Conservation (phyloP, 768 basidiomycete genomes). For the Melanogaster broomeanus region DNA sequence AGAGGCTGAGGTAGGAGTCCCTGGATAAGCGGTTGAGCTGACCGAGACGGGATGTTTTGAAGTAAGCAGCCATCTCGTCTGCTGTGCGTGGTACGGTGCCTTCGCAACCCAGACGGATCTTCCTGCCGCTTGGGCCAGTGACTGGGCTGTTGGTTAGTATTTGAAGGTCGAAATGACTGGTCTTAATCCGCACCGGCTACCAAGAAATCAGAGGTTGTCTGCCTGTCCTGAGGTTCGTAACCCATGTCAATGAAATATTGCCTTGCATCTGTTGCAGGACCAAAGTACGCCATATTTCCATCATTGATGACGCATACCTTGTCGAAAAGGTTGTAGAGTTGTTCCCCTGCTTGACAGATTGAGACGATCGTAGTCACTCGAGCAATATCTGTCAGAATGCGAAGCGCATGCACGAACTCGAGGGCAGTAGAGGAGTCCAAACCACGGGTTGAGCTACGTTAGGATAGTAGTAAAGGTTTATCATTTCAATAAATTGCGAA, state of each 20-base stretch:
- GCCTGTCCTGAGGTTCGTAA: constrained; percentile 52
- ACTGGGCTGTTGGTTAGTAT: constrained; percentile 39
- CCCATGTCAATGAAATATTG: constrained; percentile 60
- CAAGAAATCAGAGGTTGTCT: constrained; percentile 63
- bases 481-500: background rate
- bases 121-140: constrained; percentile 63
- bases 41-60: constrained; percentile 41
- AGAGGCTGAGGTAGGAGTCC: constrained; percentile 43
- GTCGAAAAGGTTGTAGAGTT: constrained; percentile 64
- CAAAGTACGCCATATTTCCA: constrained; percentile 58
- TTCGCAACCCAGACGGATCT: constrained; percentile 42
- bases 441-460: constrained; percentile 60
- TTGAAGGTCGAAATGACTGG: background rate
- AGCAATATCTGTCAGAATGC: constrained; percentile 60
- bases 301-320: constrained; percentile 64
- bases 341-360: constrained; percentile 83
- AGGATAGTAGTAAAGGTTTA: background rate
- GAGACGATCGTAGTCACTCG: constrained; percentile 70
- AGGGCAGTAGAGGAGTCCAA: constrained; percentile 71
- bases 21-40: constrained; percentile 47
- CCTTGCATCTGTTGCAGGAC: constrained; percentile 49
- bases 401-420: constrained; percentile 69
- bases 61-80: constrained; percentile 55
- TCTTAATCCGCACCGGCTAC: constrained; percentile 37
- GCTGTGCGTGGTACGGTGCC: constrained; percentile 51